Percentiles rank a stretch among this genome's conserved stretches.
Evolutionary conservation across 2,329 filamentous ascomycete species (phyloP).

Genomic region (Pezizomycotina sp.): DNA sequence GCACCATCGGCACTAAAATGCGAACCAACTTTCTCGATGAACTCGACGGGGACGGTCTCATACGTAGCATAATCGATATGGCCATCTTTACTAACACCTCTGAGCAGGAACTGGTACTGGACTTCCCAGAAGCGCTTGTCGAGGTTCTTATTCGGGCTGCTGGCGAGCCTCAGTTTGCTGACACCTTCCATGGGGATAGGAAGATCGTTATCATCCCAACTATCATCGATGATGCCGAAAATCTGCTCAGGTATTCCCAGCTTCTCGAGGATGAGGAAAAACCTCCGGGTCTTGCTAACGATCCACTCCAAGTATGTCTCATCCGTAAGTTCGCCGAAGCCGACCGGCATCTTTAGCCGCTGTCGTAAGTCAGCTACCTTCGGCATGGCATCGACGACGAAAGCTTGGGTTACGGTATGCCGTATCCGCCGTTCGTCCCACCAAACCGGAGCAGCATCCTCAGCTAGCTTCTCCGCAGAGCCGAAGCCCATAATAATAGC

Average conservation of each 20-base stretch:
- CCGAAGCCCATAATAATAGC: conserved; percentile 18
- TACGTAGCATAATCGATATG: conserved; percentile 48
- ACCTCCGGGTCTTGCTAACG: conserved; percentile 46
- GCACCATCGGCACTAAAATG: too few relatives aligned
- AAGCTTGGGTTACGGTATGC: conserved; percentile 16
- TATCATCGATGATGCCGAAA: conserved; percentile 57
- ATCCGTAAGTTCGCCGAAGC: conserved; percentile 53
- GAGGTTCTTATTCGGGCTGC: conserved; percentile 43
- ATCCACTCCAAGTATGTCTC: conserved; percentile 70
- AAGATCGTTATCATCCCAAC: conserved; percentile 61
- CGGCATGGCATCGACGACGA: conserved; percentile 15
- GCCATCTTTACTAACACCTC: conserved; percentile 42
- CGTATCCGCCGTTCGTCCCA: conserved; percentile 18
- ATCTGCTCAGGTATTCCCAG: conserved; percentile 56
- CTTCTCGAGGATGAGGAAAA: conserved; percentile 56
- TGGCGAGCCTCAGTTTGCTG: conserved; percentile 44
- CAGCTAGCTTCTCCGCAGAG: conserved; percentile 14
- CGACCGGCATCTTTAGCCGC: conserved; percentile 45
- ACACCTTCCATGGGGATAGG: conserved; percentile 52
- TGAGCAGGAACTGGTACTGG: conserved; percentile 53
- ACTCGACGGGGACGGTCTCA: conserved; percentile 53
- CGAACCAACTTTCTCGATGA: conserved; percentile 35
- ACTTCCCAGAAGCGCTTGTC: conserved; percentile 45
- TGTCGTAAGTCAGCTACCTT: conserved; percentile 17
- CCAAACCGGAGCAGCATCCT: conserved; percentile 17